Conservation (phyloP, 2,329 filamentous ascomycete genomes). For the Fusarium subtropicale region DNA sequence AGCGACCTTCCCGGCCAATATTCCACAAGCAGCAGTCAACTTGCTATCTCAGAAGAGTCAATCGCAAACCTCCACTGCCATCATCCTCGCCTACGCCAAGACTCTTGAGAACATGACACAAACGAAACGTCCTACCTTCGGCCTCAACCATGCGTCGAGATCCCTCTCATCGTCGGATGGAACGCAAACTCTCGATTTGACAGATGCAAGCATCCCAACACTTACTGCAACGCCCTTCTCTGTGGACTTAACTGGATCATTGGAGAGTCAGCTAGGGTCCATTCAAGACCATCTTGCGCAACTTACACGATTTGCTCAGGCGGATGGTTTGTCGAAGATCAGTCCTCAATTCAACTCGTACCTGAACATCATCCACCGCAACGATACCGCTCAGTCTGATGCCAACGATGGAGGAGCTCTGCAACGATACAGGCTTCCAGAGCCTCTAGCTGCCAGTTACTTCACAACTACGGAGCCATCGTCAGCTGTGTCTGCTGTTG, state of each 20-base stretch:
- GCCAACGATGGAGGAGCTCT: rapidly evolving
- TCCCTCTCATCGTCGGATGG: conserved; percentile 13
- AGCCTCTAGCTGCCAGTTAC: conserved; percentile 16
- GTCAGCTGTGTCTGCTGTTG: not conserved
- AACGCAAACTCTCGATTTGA: conserved; percentile 11
- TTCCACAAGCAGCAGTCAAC: rapidly evolving
- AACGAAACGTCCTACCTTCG: not conserved
- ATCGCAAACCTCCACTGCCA: not conserved
- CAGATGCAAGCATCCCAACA: conserved; percentile 1
- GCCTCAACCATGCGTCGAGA: conserved; percentile 23
- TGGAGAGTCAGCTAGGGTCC: not conserved
- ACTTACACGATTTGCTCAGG: conserved; percentile 8
- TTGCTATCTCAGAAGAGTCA: not conserved
- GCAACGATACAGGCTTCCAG: conserved; percentile 5
- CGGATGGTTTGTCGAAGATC: not conserved
- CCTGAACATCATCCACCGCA: conserved; percentile 19
- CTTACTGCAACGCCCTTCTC: conserved; percentile 9
- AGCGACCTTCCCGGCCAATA: not conserved
- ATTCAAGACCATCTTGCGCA: conserved; percentile 20
- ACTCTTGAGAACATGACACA: not conserved
- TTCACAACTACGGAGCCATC: conserved; percentile 5
- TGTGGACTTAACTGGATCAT: not conserved
- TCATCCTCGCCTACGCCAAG: conserved; percentile 15
- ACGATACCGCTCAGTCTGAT: rapidly evolving
- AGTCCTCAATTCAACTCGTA: conserved; percentile 12